Evolutionary conservation across 2,329 filamentous ascomycete species (phyloP), one percentile per base, ranked within the genome.

Genomic region (Clarireedia paspali): DNA sequence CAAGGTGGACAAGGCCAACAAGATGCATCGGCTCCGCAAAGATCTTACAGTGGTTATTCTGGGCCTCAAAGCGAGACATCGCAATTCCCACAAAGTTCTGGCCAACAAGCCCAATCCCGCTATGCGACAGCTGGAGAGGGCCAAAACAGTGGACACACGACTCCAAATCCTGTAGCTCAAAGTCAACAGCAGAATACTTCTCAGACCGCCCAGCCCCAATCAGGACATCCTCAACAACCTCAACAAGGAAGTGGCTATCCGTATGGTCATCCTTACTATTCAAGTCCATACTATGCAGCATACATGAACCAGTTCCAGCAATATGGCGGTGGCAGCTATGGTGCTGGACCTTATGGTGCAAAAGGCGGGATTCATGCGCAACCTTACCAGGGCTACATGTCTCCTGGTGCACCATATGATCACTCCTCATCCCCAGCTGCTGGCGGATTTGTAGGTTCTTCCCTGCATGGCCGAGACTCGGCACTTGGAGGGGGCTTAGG

Each of bases 71-170:
- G 68, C 74, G 82, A 83, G 70, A 85, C 79, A 75, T 74, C 73
- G 61, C 85, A 79, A 66, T 91, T 90, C 70, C 84, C 87, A 40
- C 89, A 91, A 70, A 88, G 84, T 70, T 87, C 85, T 63, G 86
- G 85, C 66, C 80, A 73, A 48, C 75, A 84, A 52, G 79, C 82
- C 6, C 80, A 83, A 61, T 79, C 82, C 4, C 80, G 83, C 53
- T 85, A 84, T 62, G 75, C 75, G 47, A 72, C 77, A 30, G 74
- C 78, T 58, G 77, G 83, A 60, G 90, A 95, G 55, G 80, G 82
- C 59, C 88, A 91, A 67, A 90, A 87, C 75, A 96, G 90, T 70
- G 92, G 91, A 46, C 87, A 94, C 71, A 92, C 87, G 66, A 96
- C 91, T 2, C 91, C 92, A 38, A 94, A 95, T 74, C 91, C 91